phyloP scores from a whole-genome alignment of 108 stramenopile species.

The Skeletonema menzelii region DNA sequence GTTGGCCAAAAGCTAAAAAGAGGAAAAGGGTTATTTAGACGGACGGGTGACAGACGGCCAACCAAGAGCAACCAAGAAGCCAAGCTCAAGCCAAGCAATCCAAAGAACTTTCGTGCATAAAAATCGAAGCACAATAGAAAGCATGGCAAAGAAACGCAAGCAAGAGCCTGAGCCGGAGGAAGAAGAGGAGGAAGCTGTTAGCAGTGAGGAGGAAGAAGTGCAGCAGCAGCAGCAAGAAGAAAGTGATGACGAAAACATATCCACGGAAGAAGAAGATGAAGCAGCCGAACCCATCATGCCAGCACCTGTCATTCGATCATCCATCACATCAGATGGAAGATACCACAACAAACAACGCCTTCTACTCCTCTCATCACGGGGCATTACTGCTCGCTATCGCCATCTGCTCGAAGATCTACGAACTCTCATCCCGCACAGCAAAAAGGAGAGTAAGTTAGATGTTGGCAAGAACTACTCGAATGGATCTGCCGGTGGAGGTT shows the following conservation, averaged over 20 bases:
- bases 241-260: constrained; percentile 11
- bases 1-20: no score
- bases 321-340: constrained; percentile 58
- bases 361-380: constrained; percentile 92
- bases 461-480: constrained; percentile 23
- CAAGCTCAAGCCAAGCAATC: no score
- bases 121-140: neutral
- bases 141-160: constrained; percentile 53
- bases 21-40: no score
- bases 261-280: constrained; percentile 13
- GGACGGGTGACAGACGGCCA: neutral
- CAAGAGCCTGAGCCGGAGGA: constrained; percentile 26
- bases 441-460: constrained; percentile 95
- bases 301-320: neutral
- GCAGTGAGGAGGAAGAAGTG: constrained; percentile 23
- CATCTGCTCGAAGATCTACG: constrained; percentile 97
- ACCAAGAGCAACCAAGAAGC: no score
- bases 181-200: constrained; percentile 16
- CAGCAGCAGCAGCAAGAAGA: neutral
- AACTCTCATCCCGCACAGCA: constrained; percentile 95
- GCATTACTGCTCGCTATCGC: constrained; percentile 95
- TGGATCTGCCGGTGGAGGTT: constrained; percentile 38
- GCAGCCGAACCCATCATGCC: constrained; percentile 9
- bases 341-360: constrained; percentile 98
- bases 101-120: neutral